phyloP scores from a whole-genome alignment of 352 stramenopile genomes.

The Phytopythium cucurbitacearum region DNA sequence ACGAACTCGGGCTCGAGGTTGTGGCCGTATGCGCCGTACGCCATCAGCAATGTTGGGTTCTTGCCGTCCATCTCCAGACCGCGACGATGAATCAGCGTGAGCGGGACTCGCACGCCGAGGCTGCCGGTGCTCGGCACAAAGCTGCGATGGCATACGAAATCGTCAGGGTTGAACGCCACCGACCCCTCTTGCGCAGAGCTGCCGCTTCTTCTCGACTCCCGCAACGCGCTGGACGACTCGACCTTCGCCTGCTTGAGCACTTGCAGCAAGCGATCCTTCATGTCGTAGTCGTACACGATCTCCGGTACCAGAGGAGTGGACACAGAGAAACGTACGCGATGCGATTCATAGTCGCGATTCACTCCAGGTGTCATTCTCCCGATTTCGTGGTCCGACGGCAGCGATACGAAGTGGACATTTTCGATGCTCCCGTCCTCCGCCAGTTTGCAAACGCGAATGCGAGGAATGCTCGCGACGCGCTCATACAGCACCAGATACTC shows the following conservation, averaged over 20 bases:
- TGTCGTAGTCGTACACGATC: conserved; percentile 80
- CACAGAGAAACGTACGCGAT: conserved; percentile 64
- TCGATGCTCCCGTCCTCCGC: conserved; percentile 2
- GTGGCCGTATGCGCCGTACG: conserved; percentile 88
- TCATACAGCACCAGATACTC: conserved; percentile 82
- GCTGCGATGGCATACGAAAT: conserved; percentile 36
- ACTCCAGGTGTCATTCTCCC: conserved; percentile 64
- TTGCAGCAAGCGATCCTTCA: conserved; percentile 33
- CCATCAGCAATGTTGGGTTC: conserved; percentile 83
- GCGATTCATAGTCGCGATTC: conserved; percentile 72
- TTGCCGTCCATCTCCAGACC: conserved; percentile 42
- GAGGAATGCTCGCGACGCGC: conserved; percentile 58
- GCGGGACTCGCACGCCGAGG: conserved; percentile 40
- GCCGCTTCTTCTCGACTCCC: conserved; percentile 1
- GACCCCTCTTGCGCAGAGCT: not conserved
- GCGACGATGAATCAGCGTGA: conserved; percentile 76
- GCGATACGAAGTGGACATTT: conserved; percentile 37
- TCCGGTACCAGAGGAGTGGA: conserved; percentile 70
- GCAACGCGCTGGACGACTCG: conserved; percentile 1
- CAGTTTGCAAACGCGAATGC: conserved; percentile 59
- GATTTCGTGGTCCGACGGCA: conserved; percentile 53
- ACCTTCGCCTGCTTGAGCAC: conserved; percentile 55
- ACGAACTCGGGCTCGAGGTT: conserved; percentile 87
- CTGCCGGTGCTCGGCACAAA: conserved; percentile 40
- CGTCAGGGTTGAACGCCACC: conserved; percentile 9